These are phyloP conservation scores for Piper longum DNA, from an alignment of 164 flowering plant species.

Conservation along the genomic window DNA sequence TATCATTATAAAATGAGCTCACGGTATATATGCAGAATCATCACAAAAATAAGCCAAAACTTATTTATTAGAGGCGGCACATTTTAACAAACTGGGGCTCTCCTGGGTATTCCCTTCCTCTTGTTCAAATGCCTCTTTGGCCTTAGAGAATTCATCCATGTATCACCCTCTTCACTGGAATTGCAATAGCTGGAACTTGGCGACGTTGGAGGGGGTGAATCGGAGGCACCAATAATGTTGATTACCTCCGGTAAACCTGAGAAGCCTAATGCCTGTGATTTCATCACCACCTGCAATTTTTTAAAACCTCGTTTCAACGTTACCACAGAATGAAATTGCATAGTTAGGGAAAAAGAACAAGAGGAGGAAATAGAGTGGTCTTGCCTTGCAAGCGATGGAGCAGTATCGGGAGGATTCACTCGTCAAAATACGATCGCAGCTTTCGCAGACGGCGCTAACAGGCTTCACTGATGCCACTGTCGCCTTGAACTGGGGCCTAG, in stretches of 20 bases:
- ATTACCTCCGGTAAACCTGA: not conserved
- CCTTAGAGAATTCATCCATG: conserved; percentile 12
- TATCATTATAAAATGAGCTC: not conserved
- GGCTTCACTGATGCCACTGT: conserved; percentile 14
- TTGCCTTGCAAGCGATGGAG: conserved; percentile 68
- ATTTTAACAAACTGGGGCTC: conserved; percentile 34
- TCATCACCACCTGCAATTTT: no score
- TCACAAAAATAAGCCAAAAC: not conserved
- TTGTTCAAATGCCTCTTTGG: conserved; percentile 29
- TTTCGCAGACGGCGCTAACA: conserved; percentile 31
- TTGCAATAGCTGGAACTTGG: not conserved
- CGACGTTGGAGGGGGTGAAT: not conserved
- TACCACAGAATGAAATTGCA: no score
- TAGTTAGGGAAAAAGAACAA: not conserved
- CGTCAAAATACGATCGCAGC: conserved; percentile 43
- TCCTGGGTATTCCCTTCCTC: conserved; percentile 42
- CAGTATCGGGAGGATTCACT: conserved; percentile 48
- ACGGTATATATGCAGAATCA: not conserved
- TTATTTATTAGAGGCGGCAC: not conserved
- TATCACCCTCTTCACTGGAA: not conserved
- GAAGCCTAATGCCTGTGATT: not conserved
- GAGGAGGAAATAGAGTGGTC: no score
- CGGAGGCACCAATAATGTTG: not conserved
- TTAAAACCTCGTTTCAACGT: not conserved
- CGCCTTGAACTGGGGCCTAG: conserved; percentile 32